Conservation (phyloP, 1,284 basidiomycete genomes). For the Exobasidium rhododendri region DNA sequence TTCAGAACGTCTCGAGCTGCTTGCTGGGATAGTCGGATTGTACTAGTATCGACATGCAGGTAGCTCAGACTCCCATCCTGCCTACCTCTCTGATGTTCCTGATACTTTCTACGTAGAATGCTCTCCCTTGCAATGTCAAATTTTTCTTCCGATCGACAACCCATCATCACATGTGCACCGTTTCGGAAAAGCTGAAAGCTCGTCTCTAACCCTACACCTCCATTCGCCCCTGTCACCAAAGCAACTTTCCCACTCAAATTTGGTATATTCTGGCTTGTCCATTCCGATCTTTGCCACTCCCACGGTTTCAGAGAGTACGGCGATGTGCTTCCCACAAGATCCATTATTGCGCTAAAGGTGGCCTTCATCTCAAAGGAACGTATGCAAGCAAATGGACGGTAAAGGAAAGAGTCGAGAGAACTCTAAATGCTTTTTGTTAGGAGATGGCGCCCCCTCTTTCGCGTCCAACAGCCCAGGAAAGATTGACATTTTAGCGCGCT, state of each 20-base stretch:
- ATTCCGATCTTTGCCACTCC: background rate
- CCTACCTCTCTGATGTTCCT: background rate
- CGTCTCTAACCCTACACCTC: slow-evolving; percentile 6
- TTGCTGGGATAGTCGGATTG: background rate
- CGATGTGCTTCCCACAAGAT: background rate
- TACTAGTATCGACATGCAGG: background rate
- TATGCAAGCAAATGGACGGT: too few relatives aligned
- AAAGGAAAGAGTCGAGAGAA: too few relatives aligned
- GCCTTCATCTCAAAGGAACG: too few relatives aligned
- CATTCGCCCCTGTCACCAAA: slow-evolving; percentile 2
- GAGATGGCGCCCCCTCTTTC: too few relatives aligned
- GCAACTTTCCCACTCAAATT: slow-evolving; percentile 8
- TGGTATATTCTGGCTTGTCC: slow-evolving; percentile 5
- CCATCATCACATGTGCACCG: slow-evolving; percentile 9
- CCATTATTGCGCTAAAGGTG: background rate
- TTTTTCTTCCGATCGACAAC: slow-evolving; percentile 8
- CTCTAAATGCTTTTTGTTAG: too few relatives aligned
- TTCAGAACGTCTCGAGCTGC: background rate
- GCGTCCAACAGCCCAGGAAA: too few relatives aligned
- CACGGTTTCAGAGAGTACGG: slow-evolving; percentile 8
- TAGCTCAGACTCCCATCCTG: background rate
- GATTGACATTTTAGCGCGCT: too few relatives aligned
- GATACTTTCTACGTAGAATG: background rate
- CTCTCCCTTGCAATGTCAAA: background rate
- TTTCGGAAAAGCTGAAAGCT: background rate